Percentiles rank a stretch among this genome's conserved stretches.
Conservation (phyloP, 495 filamentous ascomycete genomes). For the Filosporella fistucella region DNA sequence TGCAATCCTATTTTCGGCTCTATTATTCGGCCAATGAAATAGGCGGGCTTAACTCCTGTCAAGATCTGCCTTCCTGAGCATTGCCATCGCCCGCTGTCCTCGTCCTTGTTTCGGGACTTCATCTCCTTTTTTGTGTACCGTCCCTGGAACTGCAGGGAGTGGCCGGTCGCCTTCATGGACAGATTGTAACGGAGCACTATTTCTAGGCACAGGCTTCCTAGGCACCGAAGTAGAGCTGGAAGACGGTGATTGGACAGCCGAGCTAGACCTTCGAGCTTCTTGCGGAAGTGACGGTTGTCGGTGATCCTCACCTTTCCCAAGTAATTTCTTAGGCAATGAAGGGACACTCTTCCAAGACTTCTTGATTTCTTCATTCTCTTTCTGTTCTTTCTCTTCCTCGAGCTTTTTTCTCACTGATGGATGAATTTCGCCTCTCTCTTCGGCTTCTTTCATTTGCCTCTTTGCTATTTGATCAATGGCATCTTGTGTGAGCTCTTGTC, state of each 20-base stretch:
- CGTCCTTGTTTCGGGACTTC: slow-evolving; percentile 2
- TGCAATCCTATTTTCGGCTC: too few relatives aligned
- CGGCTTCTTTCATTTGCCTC: slow-evolving; percentile 48
- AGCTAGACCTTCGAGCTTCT: slow-evolving; percentile 3
- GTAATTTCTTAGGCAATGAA: slow-evolving; percentile 8
- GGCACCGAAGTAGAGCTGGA: background rate
- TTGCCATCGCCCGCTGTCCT: slow-evolving; percentile 10
- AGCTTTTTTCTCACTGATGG: slow-evolving; percentile 20
- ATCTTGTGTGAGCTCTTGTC: slow-evolving; percentile 67
- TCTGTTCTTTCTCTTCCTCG: slow-evolving; percentile 21
- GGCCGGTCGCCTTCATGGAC: background rate
- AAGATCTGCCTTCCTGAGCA: slow-evolving; percentile 13
- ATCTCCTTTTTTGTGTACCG: background rate
- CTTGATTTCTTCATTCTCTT: slow-evolving; percentile 17
- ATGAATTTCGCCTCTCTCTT: slow-evolving; percentile 33
- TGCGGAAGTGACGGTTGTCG: slow-evolving; percentile 11
- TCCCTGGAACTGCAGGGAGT: background rate
- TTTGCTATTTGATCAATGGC: slow-evolving; percentile 67
- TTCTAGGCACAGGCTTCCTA: background rate
- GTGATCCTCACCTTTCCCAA: slow-evolving; percentile 17
- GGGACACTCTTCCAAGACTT: slow-evolving; percentile 12
- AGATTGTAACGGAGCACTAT: background rate
- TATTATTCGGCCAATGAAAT: too few relatives aligned
- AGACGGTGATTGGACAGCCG: background rate
- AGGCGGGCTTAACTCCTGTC: slow-evolving; percentile 14